These are phyloP conservation scores for Coemansia sp. DNA, from an alignment of 192 early-diverging fungal species.

Conservation along the genomic window DNA sequence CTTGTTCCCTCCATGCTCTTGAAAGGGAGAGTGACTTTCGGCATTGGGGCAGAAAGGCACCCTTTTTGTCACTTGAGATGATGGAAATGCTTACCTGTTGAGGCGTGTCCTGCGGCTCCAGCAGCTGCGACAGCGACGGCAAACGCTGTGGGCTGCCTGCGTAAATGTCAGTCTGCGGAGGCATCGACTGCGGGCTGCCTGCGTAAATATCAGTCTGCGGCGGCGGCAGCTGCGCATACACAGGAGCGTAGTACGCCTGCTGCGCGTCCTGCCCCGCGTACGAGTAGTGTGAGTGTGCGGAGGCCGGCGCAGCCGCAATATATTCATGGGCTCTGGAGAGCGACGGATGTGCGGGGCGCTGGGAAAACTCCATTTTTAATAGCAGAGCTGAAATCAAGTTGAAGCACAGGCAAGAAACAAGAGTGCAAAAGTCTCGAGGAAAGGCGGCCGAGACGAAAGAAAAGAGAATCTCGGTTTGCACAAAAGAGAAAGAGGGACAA, in stretches of 20 bases:
- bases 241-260: constrained; percentile 17
- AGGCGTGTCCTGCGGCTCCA: constrained; percentile 23
- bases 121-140: constrained; percentile 48
- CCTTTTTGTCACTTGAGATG: no score
- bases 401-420: no score
- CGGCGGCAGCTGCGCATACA: constrained; percentile 2
- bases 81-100: constrained; percentile 1
- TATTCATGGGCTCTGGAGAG: constrained; percentile 26
- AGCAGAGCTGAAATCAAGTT: not conserved
- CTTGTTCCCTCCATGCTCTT: not conserved
- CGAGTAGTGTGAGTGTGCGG: constrained; percentile 30
- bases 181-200: constrained; percentile 15
- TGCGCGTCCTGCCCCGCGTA: constrained; percentile 20
- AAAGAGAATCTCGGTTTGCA: not conserved
- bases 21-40: no score
- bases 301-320: constrained; percentile 20
- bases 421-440: not conserved
- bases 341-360: constrained; percentile 45
- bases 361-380: constrained; percentile 50
- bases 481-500: not conserved
- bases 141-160: constrained; percentile 25
- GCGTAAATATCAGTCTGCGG: constrained; percentile 17
- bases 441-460: not conserved
- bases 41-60: not conserved
- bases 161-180: constrained; percentile 17